These are phyloP conservation scores for apple (Malus domestica) DNA, from an alignment of 306 rosid species.

Conservation along the genomic window DNA sequence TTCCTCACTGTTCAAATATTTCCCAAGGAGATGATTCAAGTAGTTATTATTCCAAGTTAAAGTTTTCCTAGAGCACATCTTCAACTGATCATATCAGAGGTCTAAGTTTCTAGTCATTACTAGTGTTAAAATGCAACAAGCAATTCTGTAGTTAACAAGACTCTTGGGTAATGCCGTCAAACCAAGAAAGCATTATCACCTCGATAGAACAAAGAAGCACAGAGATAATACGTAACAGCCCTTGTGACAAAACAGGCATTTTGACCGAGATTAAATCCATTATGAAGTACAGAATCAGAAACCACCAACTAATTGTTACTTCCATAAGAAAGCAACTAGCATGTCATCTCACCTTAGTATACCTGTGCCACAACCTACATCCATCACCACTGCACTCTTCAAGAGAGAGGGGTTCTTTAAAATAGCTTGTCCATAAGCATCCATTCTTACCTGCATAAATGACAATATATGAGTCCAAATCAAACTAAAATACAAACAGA, in stretches of 20 bases:
- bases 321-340: conserved; percentile 1
- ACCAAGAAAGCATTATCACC: neutral
- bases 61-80: neutral
- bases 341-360: conserved; percentile 68
- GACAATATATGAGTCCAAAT: neutral
- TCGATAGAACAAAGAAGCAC: neutral
- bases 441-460: conserved; percentile 68
- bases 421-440: conserved; percentile 79
- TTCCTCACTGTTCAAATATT: neutral
- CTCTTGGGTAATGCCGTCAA: neutral
- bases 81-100: neutral
- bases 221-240: neutral
- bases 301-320: neutral
- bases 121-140: neutral
- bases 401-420: conserved; percentile 74
- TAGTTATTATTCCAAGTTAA: neutral
- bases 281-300: neutral
- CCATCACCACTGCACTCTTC: conserved; percentile 70
- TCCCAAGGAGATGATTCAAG: neutral
- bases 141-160: neutral
- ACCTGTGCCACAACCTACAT: conserved; percentile 95
- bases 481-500: conserved; percentile 3
- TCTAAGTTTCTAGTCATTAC: neutral
- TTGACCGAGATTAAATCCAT: neutral
- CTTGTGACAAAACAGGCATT: neutral